Conservation (phyloP, 768 basidiomycete genomes). For the Leccinum sublutescens region DNA sequence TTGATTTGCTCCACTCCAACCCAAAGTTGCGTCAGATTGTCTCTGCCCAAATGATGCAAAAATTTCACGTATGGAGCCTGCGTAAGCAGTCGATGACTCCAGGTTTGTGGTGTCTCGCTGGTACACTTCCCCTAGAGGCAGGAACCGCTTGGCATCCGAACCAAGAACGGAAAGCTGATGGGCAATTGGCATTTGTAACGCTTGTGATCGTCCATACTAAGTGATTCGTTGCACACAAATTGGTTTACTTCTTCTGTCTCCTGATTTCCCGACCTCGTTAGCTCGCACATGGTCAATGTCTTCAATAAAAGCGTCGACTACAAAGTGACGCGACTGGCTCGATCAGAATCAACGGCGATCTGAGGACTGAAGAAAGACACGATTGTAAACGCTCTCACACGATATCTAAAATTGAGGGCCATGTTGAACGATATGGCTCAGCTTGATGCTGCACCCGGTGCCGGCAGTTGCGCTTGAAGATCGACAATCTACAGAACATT, state of each 20-base stretch:
- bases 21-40: background rate
- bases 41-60: slow-evolving; percentile 41
- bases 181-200: slow-evolving; percentile 8
- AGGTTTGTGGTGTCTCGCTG: slow-evolving; percentile 37
- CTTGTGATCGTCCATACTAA: background rate
- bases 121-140: slow-evolving; percentile 39
- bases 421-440: background rate
- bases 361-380: background rate
- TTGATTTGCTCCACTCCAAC: background rate
- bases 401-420: background rate
- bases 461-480: slow-evolving; percentile 56
- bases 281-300: background rate
- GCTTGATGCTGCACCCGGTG: slow-evolving; percentile 23
- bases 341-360: background rate
- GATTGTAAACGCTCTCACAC: background rate
- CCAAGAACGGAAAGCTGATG: slow-evolving; percentile 67
- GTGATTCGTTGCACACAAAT: background rate
- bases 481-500: slow-evolving; percentile 54
- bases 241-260: background rate
- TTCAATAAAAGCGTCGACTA: background rate
- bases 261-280: background rate
- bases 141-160: slow-evolving; percentile 43
- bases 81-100: slow-evolving; percentile 39
- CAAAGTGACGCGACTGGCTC: background rate
- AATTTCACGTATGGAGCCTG: slow-evolving; percentile 35